Evolutionary conservation across 2,329 filamentous ascomycete genomes (phyloP).

Genomic region (Cladorrhinum sp.): DNA sequence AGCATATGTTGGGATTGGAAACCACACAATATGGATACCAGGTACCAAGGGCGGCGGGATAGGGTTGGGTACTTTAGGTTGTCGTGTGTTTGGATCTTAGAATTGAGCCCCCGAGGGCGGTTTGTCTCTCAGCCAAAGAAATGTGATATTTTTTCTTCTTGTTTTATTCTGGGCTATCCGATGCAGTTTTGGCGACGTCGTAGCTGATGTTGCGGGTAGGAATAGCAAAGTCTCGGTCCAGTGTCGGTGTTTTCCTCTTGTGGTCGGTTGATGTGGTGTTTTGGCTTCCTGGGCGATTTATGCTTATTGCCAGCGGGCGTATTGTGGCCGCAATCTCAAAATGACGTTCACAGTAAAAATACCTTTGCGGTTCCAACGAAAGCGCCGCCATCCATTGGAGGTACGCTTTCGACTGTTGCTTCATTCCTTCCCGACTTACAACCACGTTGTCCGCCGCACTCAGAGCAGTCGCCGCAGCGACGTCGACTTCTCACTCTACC

Average conservation of each 20-base stretch:
- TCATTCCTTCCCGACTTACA: not conserved
- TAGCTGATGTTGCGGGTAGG: no score
- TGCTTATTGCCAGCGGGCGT: no score
- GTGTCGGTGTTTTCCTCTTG: not conserved
- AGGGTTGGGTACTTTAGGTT: not conserved
- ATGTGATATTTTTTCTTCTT: not conserved
- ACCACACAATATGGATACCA: not conserved
- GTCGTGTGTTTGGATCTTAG: not conserved
- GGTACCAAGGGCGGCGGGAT: no score
- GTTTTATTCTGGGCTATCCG: not conserved
- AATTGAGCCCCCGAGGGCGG: not conserved
- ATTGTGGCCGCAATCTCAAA: no score
- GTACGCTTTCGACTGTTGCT: not conserved
- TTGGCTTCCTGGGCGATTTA: no score
- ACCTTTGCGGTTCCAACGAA: not conserved
- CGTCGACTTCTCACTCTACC: not conserved
- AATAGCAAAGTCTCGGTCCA: not conserved
- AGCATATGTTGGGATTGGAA: not conserved
- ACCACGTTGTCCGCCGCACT: not conserved
- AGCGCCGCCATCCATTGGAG: not conserved
- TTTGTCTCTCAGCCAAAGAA: not conserved
- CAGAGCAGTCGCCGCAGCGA: not conserved
- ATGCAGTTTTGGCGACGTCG: no score
- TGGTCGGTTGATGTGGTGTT: not conserved
- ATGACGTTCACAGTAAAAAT: not conserved